Conservation (phyloP, 2,329 filamentous ascomycete genomes). For the Nemania bipapillata region DNA sequence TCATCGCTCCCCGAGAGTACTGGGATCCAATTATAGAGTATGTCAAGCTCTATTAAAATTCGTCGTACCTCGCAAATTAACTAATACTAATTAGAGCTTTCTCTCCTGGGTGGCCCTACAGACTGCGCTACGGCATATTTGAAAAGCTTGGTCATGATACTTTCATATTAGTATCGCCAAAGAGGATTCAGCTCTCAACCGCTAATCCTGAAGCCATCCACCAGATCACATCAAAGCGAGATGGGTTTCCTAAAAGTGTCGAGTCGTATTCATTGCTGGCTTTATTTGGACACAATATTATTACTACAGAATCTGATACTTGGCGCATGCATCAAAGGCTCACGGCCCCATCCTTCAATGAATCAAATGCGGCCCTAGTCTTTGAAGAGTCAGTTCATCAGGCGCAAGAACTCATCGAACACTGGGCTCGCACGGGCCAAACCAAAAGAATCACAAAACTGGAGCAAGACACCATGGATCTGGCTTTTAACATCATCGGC, state of each 20-base stretch:
- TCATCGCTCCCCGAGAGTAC: slow-evolving; percentile 63
- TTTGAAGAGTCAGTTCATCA: slow-evolving; percentile 72
- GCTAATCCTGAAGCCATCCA: slow-evolving; percentile 72
- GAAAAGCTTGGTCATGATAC: too few species aligned
- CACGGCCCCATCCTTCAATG: slow-evolving; percentile 77
- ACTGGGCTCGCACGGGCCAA: too few species aligned
- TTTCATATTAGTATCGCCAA: too few species aligned
- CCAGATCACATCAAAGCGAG: slow-evolving; percentile 72
- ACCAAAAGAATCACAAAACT: slow-evolving; percentile 57
- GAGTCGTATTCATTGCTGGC: slow-evolving; percentile 68
- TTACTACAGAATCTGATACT: slow-evolving; percentile 73
- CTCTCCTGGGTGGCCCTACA: too few species aligned
- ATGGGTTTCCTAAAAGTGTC: slow-evolving; percentile 77
- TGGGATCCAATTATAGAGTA: too few species aligned
- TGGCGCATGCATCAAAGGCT: slow-evolving; percentile 81
- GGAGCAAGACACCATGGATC: slow-evolving; percentile 73
- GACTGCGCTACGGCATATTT: too few species aligned
- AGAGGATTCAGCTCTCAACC: too few species aligned
- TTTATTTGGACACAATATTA: slow-evolving; percentile 76
- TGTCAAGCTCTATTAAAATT: too few species aligned
- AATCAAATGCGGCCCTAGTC: slow-evolving; percentile 76
- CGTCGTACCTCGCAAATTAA: too few species aligned
- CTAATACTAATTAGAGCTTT: too few species aligned
- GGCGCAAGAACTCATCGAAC: slow-evolving; percentile 68
- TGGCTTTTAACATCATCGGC: slow-evolving; percentile 67